These are phyloP conservation scores for Hordeum marinum DNA, from an alignment of 176 grass and related monocot species.

Conservation along the genomic window DNA sequence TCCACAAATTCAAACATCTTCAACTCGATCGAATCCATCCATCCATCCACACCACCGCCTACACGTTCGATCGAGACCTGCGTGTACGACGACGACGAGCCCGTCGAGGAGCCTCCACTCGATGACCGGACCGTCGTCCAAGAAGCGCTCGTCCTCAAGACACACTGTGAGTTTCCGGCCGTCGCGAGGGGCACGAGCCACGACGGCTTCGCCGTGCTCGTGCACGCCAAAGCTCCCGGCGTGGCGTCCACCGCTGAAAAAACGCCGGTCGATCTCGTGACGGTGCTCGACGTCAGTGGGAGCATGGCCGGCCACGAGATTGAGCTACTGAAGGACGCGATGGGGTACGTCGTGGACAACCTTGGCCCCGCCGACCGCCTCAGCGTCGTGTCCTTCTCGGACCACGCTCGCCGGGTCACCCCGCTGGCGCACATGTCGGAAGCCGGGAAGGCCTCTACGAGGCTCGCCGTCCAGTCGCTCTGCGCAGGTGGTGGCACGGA, in stretches of 20 bases:
- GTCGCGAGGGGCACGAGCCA: constrained; percentile 14
- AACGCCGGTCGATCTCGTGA: constrained; percentile 57
- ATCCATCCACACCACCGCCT: neutral
- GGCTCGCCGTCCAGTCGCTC: too few relatives aligned
- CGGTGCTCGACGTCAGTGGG: constrained; percentile 71
- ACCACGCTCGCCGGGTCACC: constrained; percentile 20
- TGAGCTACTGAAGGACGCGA: constrained; percentile 58
- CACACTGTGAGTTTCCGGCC: constrained; percentile 37
- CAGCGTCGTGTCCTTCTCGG: constrained; percentile 64
- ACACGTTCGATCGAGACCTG: neutral
- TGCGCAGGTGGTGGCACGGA: too few relatives aligned
- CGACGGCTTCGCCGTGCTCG: constrained; percentile 45
- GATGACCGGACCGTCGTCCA: neutral
- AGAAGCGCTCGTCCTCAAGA: constrained; percentile 25
- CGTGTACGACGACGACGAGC: constrained; percentile 44
- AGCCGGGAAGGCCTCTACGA: too few relatives aligned
- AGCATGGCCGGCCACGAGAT: constrained; percentile 72
- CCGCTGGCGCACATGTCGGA: too few relatives aligned
- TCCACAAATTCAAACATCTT: neutral
- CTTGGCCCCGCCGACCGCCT: constrained; percentile 59
- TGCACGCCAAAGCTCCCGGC: constrained; percentile 51
- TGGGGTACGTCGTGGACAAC: constrained; percentile 76
- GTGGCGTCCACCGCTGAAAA: too few relatives aligned
- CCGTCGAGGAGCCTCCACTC: neutral
- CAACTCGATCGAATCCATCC: neutral